Base-by-base conservation (phyloP, 306 rosid species). In the Dalbergia oliveri region DNA sequence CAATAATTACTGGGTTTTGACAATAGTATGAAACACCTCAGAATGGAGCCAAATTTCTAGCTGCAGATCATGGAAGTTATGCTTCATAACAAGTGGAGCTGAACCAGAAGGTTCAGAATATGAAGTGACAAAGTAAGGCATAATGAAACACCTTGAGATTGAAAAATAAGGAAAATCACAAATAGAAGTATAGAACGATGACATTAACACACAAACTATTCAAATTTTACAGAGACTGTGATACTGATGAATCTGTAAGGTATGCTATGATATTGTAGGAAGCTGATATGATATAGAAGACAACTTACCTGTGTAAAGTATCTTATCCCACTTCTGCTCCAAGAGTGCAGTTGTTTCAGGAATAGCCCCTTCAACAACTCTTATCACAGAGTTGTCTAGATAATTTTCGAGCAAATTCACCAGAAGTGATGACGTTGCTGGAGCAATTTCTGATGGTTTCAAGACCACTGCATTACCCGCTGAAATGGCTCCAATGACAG, bases 321-420 rank as follows among this genome's bases (percentile, higher is more conserved):
- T 93, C 86, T 90, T 93, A 75, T 93, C 94, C 98, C 98, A 91
- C 66, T 90, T 93, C 79, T 91, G 97, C 53, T 91, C 92, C 76
- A 93, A 75, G 59, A 93, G 75, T 39, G 92, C 92, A 71, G 92
- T 89, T 33, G 98, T 91, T 93, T 93, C 97, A 44, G 90, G 87
- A 58, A 90, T 45, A 31, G 94, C 93, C 8, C 98, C 98, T 79
- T 93, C 97, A 62, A 93, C 85, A 37, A 93, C 97, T 90, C 89
- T 88, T 34, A 90, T 66, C 15, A 89, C 87, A 72, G 94, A 88
- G 18, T 82, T 87, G 73, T 93, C 97, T 5, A 93, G 72, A 77
- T 93, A 93, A 65, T 67, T 81, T 63, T 75, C 64, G 1, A 90
- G 15, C 80, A 91, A 75, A 47, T 80, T 79, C 6, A 82, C 83